Evolutionary conservation across 148 eudicot species (phyloP), one percentile per base, ranked within the genome.

Genomic region (Chenopodium album): DNA sequence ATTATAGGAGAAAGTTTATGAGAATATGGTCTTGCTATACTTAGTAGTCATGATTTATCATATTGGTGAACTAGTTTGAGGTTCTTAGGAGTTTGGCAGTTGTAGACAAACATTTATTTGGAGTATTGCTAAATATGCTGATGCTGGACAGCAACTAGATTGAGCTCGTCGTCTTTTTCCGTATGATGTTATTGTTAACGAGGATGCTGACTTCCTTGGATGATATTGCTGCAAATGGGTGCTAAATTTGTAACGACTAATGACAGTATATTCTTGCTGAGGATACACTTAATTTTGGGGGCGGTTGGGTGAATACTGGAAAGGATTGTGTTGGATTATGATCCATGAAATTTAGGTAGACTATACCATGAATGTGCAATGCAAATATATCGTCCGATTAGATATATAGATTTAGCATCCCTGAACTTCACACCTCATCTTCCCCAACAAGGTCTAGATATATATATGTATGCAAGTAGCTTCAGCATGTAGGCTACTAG

Each of bases 81-180:
- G 79, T 71, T 79, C 44, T 17, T 28, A 32, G 67, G 70, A 62
- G 62, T 79, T 73, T 70, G 72, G 75, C 37, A 68, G 77, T 48
- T 66, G 60, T 34, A 37, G 69, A 74, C 20, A 73, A 41, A 64
- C 56, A 50, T 76, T 2, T 13, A 7, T 41, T 41, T 41, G 44
- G 44, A 41, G 44, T 41, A 41, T 41, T 72, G 20, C 48, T 44
- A 7, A 44, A 26, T 41, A 4, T 68, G 26, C 23, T 62, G 10
- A 72, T 6, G 44, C 16, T 13, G 10, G 32, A 28, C 13, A 71
- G 47, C n/a, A 75, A 59, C 13, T 75, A 19, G 79, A 75, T 83
- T 80, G 52, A 75, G 67, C 50, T 79, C 44, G n/a, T 73, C 29
- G 69, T 68, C 4, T 9, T 65, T 54, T 48, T 54, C 23, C 31